Conservation (phyloP, 176 grass and related monocot genomes). For the Hordeum marinum region DNA sequence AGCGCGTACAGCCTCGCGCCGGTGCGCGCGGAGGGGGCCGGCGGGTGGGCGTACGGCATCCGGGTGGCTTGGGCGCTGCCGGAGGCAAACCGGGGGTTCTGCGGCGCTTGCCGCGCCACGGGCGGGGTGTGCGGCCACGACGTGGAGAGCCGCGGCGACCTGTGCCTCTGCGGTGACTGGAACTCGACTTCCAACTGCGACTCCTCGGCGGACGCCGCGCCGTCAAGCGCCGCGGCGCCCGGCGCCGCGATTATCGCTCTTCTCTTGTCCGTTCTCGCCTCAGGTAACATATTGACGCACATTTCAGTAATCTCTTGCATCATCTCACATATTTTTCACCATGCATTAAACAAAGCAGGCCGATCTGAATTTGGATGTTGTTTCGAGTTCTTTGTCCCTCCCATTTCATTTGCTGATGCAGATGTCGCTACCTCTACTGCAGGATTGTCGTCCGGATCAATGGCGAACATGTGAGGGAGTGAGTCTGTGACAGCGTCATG, state of each 20-base stretch:
- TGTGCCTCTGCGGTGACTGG: conserved; percentile 76
- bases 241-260: background rate
- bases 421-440: background rate
- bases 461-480: background rate
- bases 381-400: background rate
- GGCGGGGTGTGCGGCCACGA: conserved; percentile 85
- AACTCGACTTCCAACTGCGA: conserved; percentile 96
- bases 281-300: conserved; percentile 12
- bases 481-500: background rate
- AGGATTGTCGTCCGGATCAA: conserved; percentile 4
- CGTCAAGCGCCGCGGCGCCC: background rate
- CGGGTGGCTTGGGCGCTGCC: conserved; percentile 58
- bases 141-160: conserved; percentile 50
- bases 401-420: background rate
- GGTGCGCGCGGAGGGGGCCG: conserved; percentile 42
- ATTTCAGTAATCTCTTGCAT: no score
- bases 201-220: conserved; percentile 30
- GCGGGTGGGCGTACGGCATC: conserved; percentile 76
- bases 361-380: background rate
- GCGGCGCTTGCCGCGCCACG: conserved; percentile 78
- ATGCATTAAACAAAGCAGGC: background rate
- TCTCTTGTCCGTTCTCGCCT: conserved; percentile 12
- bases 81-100: conserved; percentile 72
- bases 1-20: conserved; percentile 92
- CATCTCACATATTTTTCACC: no score